A percentile compares a stretch with the other conserved stretches of the same genome.
Evolutionary conservation across 2,329 filamentous ascomycete species (phyloP).

Genomic region (Orbilia oligospora): DNA sequence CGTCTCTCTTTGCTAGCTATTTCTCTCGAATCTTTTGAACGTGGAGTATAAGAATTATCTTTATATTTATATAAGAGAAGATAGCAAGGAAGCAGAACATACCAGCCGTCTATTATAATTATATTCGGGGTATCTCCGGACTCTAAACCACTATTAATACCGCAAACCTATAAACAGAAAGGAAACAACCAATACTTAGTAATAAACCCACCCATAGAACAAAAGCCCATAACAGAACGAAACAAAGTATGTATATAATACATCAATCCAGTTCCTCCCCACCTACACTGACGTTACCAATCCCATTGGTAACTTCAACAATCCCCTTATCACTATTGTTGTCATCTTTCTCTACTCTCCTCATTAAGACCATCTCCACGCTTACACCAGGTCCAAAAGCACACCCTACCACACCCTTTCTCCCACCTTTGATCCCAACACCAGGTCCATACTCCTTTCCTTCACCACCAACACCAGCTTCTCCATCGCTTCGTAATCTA

Average conservation of each 20-base stretch:
- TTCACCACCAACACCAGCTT: constrained; percentile 73
- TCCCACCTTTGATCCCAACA: constrained; percentile 64
- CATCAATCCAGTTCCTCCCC: constrained; percentile 51
- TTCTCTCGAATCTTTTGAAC: too few species aligned
- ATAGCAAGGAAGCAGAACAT: background rate
- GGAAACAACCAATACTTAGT: background rate
- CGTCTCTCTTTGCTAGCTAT: too few species aligned
- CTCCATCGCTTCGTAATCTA: constrained; percentile 73
- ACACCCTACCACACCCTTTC: constrained; percentile 76
- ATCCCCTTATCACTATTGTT: background rate
- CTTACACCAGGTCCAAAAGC: constrained; percentile 80
- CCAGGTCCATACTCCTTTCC: constrained; percentile 67
- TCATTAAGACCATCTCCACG: constrained; percentile 78
- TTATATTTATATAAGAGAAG: too few species aligned
- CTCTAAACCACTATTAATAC: background rate
- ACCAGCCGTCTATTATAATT: background rate
- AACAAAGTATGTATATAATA: background rate
- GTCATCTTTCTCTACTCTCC: constrained; percentile 66
- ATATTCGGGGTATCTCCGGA: constrained; percentile 33
- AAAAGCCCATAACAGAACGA: background rate
- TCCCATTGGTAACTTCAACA: constrained; percentile 28
- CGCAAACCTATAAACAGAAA: background rate
- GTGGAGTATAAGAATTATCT: background rate
- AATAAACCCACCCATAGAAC: background rate
- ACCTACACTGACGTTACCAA: constrained; percentile 28